Evolutionary conservation across 306 rosid species (phyloP), one percentile per base, ranked within the genome.

Genomic region (Mucuna pruriens): DNA sequence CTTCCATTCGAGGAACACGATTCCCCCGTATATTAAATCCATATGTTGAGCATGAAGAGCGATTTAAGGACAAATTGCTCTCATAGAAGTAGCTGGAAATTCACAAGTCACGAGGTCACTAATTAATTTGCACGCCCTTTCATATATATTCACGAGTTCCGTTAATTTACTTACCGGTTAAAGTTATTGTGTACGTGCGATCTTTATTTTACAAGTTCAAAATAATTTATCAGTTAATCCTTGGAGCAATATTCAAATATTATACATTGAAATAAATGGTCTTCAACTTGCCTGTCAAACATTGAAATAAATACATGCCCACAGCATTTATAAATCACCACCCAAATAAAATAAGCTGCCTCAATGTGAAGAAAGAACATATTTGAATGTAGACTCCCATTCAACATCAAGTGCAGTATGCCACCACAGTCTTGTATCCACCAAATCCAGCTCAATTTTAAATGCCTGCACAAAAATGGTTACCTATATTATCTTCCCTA

Each of bases 41-140:
- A 29, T 29, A 29, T 29, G 17, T 4, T 0, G 16, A 62, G 42
- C 85, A 76, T 42, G 29, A 73, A 4, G 15, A 5, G 2, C 67
- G 46, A 4, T 73, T 34, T 7, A 34, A 12, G 9, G 74, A 61
- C 12, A 26, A 74, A 40, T 39, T 51, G 5, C 7, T 2, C 0
- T 2, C 1, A 5, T 74, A 80, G 80, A 81, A 64, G 49, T n/a
- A n/a, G 13, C 0, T 39, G 75, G 65, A 65, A 57, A 1, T 83
- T 73, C 67, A 16, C 6, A 49, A 38, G 7, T 0, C 0, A 16
- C 0, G 17, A 46, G 79, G 84, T 79, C 9, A 42, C 48, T 42
- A 42, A 4, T 40, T 40, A 7, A 11, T 42, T 42, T 42, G 10
- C 48, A 0, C 10, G 3, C 48, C 10, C 48, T 42, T 42, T 38